Percentiles rank a stretch among this genome's conserved stretches.
Evolutionary conservation across 1,284 basidiomycete genomes (phyloP).

Genomic region (Bjerkandera adusta): DNA sequence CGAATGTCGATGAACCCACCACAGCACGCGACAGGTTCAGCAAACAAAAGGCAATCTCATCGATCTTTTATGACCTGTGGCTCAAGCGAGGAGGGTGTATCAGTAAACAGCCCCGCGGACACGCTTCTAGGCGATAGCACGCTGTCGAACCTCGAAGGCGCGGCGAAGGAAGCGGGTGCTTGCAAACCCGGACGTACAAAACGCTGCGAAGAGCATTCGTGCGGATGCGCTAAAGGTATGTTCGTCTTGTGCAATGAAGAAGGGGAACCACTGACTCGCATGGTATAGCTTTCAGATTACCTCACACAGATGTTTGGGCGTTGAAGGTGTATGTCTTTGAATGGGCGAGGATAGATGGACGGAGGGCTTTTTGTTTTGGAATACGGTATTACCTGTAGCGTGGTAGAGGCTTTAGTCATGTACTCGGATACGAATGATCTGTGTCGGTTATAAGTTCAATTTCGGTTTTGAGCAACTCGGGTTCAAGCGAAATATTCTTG

Average conservation of each 20-base stretch:
- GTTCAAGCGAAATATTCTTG: too few species aligned
- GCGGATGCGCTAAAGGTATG: conserved; percentile 83
- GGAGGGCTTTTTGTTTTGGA: too few species aligned
- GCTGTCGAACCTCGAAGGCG: conserved; percentile 71
- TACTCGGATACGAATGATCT: too few species aligned
- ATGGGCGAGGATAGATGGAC: too few species aligned
- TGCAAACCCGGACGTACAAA: conserved; percentile 90
- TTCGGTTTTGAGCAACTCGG: too few species aligned
- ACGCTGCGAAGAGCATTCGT: conserved; percentile 83
- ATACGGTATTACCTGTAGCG: too few species aligned
- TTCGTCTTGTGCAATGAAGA: conserved; percentile 13
- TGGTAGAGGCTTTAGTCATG: too few species aligned
- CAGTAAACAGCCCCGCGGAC: conserved; percentile 33
- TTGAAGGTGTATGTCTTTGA: too few species aligned
- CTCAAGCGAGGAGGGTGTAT: conserved; percentile 68
- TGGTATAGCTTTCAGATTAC: conserved; percentile 68
- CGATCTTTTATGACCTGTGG: conserved; percentile 96
- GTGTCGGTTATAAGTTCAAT: too few species aligned
- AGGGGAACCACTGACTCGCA: conserved; percentile 8
- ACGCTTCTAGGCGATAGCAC: conserved; percentile 67
- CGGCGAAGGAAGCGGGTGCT: conserved; percentile 83
- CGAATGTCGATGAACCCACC: conserved; percentile 64
- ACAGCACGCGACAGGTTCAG: conserved; percentile 91
- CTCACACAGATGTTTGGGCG: conserved; percentile 73
- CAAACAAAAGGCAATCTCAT: conserved; percentile 91